Conservation (phyloP, 2,329 filamentous ascomycete genomes). For the Scytalidium sp. region DNA sequence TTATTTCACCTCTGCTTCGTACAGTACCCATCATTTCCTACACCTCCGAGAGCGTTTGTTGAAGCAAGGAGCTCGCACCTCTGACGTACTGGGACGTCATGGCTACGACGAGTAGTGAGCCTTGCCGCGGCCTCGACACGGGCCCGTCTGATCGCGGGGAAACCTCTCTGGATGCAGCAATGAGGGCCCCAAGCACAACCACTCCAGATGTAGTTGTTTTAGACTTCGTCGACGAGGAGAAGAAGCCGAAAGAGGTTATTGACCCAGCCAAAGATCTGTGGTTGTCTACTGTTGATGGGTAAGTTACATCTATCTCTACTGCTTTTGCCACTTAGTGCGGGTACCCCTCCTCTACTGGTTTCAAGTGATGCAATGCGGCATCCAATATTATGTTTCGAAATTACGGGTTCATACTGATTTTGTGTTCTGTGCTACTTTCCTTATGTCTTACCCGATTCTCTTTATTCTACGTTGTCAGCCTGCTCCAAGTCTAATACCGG, state of each 20-base stretch:
- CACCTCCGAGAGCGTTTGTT: not conserved
- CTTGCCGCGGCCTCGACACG: not conserved
- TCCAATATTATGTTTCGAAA: too few species aligned
- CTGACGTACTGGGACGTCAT: not conserved
- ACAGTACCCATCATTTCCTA: not conserved
- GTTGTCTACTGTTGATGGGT: slow-evolving; percentile 48
- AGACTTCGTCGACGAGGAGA: slow-evolving; percentile 29
- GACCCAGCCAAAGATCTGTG: slow-evolving; percentile 45
- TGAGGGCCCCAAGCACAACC: slow-evolving; percentile 36
- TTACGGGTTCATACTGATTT: too few species aligned
- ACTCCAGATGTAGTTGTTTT: slow-evolving; percentile 37
- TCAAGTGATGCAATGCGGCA: too few species aligned
- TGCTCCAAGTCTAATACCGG: slow-evolving; percentile 14
- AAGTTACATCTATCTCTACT: slow-evolving; percentile 19
- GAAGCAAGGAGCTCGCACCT: not conserved
- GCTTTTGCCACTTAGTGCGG: not conserved
- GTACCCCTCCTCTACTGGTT: not conserved
- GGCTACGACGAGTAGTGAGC: not conserved
- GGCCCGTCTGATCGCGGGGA: slow-evolving; percentile 6
- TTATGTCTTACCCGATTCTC: too few species aligned
- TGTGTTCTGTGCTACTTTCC: too few species aligned
- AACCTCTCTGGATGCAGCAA: slow-evolving; percentile 34
- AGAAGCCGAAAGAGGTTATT: slow-evolving; percentile 28
- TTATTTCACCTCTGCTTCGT: not conserved
- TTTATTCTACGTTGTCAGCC: too few species aligned